Base-by-base conservation (phyloP, 768 basidiomycete genomes). In the Tulasnella sp. region DNA sequence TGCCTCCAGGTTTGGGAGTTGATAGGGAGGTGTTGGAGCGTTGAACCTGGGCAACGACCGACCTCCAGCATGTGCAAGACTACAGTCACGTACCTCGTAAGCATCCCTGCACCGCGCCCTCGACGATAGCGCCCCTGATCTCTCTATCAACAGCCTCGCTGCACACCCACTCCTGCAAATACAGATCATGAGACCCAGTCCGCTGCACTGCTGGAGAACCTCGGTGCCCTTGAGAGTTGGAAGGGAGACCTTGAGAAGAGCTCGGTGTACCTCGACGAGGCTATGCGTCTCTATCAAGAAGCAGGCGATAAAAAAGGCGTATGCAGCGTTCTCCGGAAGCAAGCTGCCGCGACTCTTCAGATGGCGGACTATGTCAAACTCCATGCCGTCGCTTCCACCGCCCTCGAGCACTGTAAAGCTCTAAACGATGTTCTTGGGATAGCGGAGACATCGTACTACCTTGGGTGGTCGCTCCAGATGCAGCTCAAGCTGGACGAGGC, bases 1-100 rank as follows among this genome's bases (percentile, higher is more conserved):
- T 61, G 57, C n/a, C 57, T 61, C 9, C 57, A 61, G 57, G n/a
- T 61, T n/a, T 61, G 57, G 57, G 57, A 61, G n/a, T 23, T 61
- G 20, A 61, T 61, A 26, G 4, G n/a, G 57, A n/a, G 57, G 23
- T 61, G 57, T 29, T 61, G 57, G 57, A 29, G 29, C 18, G n/a
- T 61, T 7, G 29, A 61, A 26, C 57, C 57, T 9, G n/a, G 3
- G 6, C n/a, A 61, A n/a, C 57, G 57, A 26, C 57, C 57, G 23
- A 61, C n/a, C 1, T 7, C 57, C 11, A 61, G n/a, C 6, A 61
- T 61, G 57, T 61, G 57, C 29, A 61, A 61, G n/a, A 61, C 57
- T 1, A 1, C 57, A n/a, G 26, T 61, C 20, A 15, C 23, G n/a
- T 10, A 61, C 23, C 46, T 48, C 0, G 46, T 48, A 13, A 16